Percentiles rank a stretch among this genome's conserved stretches.
Evolutionary conservation across 306 rosid species (phyloP).

Genomic region (Medicago ruthenica): DNA sequence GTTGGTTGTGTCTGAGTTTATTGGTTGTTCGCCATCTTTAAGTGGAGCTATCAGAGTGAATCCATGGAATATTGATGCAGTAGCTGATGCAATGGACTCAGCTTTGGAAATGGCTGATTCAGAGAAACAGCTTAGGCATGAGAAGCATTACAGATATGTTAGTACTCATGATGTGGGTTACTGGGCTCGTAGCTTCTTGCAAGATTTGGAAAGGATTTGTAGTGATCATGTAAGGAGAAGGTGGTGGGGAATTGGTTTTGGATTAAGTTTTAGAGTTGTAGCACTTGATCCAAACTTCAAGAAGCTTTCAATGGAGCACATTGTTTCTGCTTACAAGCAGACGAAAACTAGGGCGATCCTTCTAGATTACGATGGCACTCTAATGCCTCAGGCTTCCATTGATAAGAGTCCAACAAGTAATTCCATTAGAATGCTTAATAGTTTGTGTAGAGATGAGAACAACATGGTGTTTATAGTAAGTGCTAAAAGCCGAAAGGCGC

Average conservation of each 20-base stretch:
- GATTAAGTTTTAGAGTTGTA: constrained; percentile 82
- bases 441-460: constrained; percentile 67
- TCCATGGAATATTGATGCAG: constrained; percentile 90
- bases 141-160: constrained; percentile 86
- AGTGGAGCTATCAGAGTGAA: constrained; percentile 91
- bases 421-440: constrained; percentile 60
- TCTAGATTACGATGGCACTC: constrained; percentile 82
- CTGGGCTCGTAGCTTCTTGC: constrained; percentile 89
- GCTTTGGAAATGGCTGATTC: constrained; percentile 73
- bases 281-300: constrained; percentile 83
- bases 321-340: constrained; percentile 73
- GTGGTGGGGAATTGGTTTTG: constrained; percentile 92
- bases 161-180: constrained; percentile 89
- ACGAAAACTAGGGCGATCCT: constrained; percentile 75
- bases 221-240: constrained; percentile 71
- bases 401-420: constrained; percentile 70
- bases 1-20: constrained; percentile 87
- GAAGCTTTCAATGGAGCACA: constrained; percentile 82
- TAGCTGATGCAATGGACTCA: constrained; percentile 86
- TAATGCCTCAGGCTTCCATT: constrained; percentile 73
- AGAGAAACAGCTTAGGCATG: constrained; percentile 86
- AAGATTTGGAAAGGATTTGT: constrained; percentile 80
- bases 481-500: constrained; percentile 65
- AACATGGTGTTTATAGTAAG: constrained; percentile 83
- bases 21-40: constrained; percentile 88